phyloP scores from a whole-genome alignment of 352 stramenopile genomes.

The Pythium aphanidermatum region DNA sequence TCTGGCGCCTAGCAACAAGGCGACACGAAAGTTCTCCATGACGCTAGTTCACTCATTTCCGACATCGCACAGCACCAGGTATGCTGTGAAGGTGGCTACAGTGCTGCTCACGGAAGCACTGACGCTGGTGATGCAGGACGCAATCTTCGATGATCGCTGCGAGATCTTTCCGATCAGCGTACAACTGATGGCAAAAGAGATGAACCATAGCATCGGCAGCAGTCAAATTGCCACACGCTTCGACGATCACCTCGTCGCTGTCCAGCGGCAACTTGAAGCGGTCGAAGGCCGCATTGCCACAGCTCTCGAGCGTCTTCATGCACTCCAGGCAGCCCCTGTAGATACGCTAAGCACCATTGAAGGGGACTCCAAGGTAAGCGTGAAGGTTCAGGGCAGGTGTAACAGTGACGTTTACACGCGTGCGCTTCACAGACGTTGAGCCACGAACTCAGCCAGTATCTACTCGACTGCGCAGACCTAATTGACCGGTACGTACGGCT shows the following conservation, averaged over 20 bases:
- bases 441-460: slow-evolving; percentile 19
- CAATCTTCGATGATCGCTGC: slow-evolving; percentile 24
- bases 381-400: too few relatives aligned
- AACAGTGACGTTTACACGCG: neutral
- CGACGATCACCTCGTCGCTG: slow-evolving; percentile 16
- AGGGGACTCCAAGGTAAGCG: slow-evolving; percentile 19
- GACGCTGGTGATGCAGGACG: slow-evolving; percentile 10
- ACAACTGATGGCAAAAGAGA: slow-evolving; percentile 24
- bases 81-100: neutral
- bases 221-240: slow-evolving; percentile 3
- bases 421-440: slow-evolving; percentile 16
- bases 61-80: slow-evolving; percentile 6
- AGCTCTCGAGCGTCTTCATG: slow-evolving; percentile 10
- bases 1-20: slow-evolving; percentile 2
- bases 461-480: slow-evolving; percentile 23
- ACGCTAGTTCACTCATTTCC: neutral
- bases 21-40: neutral
- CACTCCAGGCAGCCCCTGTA: slow-evolving; percentile 4
- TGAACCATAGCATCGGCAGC: neutral
- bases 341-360: neutral
- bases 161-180: slow-evolving; percentile 37
- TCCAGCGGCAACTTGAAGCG: slow-evolving; percentile 15
- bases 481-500: slow-evolving; percentile 25
- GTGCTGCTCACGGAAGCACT: neutral
- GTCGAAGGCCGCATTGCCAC: slow-evolving; percentile 9